Conservation (phyloP, 176 grass and related monocot species). For the Oryza meridionalis region DNA sequence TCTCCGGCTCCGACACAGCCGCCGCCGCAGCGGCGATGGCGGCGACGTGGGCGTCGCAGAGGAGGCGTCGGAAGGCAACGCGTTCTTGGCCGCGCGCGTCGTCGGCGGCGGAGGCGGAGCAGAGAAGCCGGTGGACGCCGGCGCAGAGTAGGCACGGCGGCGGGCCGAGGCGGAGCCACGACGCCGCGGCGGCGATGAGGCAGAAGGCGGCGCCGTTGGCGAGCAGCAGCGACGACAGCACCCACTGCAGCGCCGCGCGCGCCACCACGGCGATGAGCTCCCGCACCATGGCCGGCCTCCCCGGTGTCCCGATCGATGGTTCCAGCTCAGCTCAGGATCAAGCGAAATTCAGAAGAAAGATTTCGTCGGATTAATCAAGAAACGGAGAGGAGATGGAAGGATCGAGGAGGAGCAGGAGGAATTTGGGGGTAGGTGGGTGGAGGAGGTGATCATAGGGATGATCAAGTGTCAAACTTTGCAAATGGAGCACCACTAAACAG, state of each 20-base stretch:
- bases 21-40: not conserved
- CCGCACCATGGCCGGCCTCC: slow-evolving; percentile 45
- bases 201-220: slow-evolving; percentile 60
- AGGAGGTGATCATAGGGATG: not conserved
- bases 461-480: slow-evolving; percentile 39
- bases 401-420: not conserved
- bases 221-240: slow-evolving; percentile 44
- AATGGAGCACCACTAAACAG: slow-evolving; percentile 31
- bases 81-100: not conserved
- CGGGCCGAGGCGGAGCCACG: slow-evolving; percentile 34
- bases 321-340: not conserved
- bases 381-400: not conserved
- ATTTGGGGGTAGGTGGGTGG: slow-evolving; percentile 20
- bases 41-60: slow-evolving; percentile 42
- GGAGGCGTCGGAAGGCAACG: slow-evolving; percentile 21
- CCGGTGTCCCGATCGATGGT: too few relatives aligned
- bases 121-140: slow-evolving; percentile 48
- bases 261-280: slow-evolving; percentile 32
- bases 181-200: slow-evolving; percentile 44
- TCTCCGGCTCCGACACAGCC: not conserved
- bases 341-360: not conserved
- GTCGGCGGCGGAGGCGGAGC: not conserved
- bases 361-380: not conserved
- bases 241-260: slow-evolving; percentile 52
- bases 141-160: slow-evolving; percentile 53